Evolutionary conservation across 371 early-diverging fungal species (phyloP), one percentile per base, ranked within the genome.

Genomic region (Syncephalastrum sp.): DNA sequence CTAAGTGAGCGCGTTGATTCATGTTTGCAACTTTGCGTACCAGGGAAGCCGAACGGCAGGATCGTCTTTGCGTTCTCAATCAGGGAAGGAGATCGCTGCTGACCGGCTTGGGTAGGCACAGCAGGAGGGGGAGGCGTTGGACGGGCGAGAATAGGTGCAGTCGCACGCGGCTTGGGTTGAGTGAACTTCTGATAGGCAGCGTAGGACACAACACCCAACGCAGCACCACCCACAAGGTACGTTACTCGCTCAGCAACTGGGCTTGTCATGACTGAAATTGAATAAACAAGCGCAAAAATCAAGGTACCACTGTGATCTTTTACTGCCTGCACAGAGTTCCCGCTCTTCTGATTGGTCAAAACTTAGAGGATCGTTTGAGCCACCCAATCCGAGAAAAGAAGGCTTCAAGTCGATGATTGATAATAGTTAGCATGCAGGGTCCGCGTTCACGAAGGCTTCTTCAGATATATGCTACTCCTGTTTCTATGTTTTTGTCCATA

Each of bases 21-120:
- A 29, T 8, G 38, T 13, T 5, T 4, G 3, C 38, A 1, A 16
- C 5, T 50, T 50, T 43, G 29, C 38, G 41, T 60, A 58, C 79
- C 80, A 24, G 80, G 80, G 17, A 72, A 69, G 10, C 80, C 80
- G 51, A 76, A 79, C 27, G 80, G 80, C n/a, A 79, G 46, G 42
- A 79, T 79, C 0, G 57, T 44, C 50, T 61, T 77, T 5, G 80
- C 74, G 29, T 74, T 74, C 46, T 79, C 80, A 44, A 78, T 50
- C 44, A 33, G 42, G 14, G 60, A 57, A 16, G 60, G 17, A 1
- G 68, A 49, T 27, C 60, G 57, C 42, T 33, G 54, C 13, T 41
- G 51, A 13, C 54, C 42, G 41, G 50, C 50, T 15, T 21, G 47
- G 4, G 51, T 38, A 10, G 61, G 58, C 21, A 53, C n/a, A 8